A percentile compares a stretch with the other conserved stretches of the same genome.
Conservation (phyloP, 768 basidiomycete species). For the Cystofilobasidium ferigula region DNA sequence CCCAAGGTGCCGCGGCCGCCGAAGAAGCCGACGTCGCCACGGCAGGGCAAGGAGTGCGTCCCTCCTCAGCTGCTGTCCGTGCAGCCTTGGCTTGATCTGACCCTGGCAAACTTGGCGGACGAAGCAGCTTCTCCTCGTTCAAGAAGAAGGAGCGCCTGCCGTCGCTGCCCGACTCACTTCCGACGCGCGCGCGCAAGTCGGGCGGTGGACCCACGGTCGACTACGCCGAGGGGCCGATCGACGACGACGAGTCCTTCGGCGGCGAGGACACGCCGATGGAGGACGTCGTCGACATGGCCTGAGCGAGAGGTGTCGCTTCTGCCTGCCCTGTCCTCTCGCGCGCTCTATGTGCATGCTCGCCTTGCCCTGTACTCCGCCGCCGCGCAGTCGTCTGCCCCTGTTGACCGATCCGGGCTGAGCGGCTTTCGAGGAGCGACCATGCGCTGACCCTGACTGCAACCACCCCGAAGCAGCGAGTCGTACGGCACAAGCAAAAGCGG, state of each 20-base stretch:
- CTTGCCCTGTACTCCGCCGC: no score
- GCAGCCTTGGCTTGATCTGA: background rate
- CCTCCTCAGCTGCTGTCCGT: background rate
- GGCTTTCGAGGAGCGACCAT: no score
- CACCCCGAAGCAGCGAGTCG: no score
- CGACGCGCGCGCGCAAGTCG: conserved; percentile 6
- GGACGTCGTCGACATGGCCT: background rate
- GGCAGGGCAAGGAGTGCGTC: background rate
- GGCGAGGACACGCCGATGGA: background rate
- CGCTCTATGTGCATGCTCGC: no score
- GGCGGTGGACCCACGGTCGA: background rate
- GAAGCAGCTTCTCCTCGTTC: conserved; percentile 3
- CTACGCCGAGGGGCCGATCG: background rate
- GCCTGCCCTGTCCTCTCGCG: no score
- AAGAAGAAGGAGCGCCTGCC: conserved; percentile 8
- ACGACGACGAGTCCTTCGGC: background rate
- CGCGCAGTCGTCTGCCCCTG: no score
- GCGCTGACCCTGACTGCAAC: no score
- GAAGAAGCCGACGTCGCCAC: background rate
- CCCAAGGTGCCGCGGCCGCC: background rate
- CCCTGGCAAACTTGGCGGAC: no score
- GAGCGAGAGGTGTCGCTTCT: no score
- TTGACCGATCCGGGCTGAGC: no score
- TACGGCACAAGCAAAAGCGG: no score
- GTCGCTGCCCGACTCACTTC: background rate